phyloP scores from a whole-genome alignment of 1,284 basidiomycete species.

The Phellopilus nigrolimitatus region DNA sequence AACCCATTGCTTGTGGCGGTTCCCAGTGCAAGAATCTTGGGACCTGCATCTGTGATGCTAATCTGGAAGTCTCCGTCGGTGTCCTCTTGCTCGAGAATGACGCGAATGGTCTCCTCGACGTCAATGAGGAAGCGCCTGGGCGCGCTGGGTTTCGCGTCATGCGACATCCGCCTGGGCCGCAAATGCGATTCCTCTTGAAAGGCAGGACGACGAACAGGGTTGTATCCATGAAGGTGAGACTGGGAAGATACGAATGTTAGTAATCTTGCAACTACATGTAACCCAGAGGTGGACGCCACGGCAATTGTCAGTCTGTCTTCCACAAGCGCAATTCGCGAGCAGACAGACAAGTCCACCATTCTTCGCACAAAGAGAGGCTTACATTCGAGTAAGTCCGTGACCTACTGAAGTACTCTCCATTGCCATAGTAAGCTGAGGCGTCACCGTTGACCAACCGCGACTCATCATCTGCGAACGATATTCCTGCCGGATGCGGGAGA shows the following conservation, averaged over 20 bases:
- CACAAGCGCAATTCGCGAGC: slow-evolving; percentile 9
- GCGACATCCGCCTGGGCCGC: slow-evolving; percentile 75
- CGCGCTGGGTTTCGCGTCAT: slow-evolving; percentile 74
- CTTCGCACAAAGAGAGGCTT: slow-evolving; percentile 26
- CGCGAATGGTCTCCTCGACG: slow-evolving; percentile 97
- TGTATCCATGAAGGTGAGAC: slow-evolving; percentile 62
- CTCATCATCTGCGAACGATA: slow-evolving; percentile 64
- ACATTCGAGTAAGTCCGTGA: slow-evolving; percentile 84
- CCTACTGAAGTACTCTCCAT: slow-evolving; percentile 68
- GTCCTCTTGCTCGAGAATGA: slow-evolving; percentile 96
- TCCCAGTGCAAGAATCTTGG: slow-evolving; percentile 93
- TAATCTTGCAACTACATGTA: slow-evolving; percentile 1
- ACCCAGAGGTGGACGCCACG: too few species aligned
- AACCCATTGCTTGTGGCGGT: slow-evolving; percentile 97
- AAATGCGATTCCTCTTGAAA: slow-evolving; percentile 74
- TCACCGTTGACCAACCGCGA: slow-evolving; percentile 58
- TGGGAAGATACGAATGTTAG: slow-evolving; percentile 26
- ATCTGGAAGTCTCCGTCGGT: slow-evolving; percentile 98
- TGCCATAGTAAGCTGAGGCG: slow-evolving; percentile 79
- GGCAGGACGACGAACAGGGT: slow-evolving; percentile 46
- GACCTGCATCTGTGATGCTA: slow-evolving; percentile 93
- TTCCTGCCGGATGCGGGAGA: slow-evolving; percentile 29
- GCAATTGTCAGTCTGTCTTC: not conserved
- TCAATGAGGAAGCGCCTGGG: slow-evolving; percentile 92
- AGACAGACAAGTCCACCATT: slow-evolving; percentile 18